Conservation (phyloP, 805 yeast species). For the Metschnikowia hibisci region DNA sequence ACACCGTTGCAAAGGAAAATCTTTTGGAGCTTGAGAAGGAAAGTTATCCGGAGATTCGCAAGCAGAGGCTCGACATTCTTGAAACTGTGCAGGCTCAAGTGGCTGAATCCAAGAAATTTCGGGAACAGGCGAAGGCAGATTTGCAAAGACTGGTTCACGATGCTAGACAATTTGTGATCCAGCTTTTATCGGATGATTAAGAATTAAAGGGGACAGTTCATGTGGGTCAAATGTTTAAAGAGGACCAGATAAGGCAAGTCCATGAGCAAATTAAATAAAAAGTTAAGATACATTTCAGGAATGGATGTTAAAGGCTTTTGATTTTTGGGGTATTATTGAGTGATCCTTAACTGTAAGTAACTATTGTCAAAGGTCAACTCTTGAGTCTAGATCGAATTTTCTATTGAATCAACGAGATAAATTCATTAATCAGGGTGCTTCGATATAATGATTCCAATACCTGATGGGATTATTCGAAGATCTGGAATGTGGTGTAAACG, state of each 20-base stretch:
- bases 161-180: slow-evolving; percentile 13
- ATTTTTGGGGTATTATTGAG: too few species aligned
- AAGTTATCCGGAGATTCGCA: slow-evolving; percentile 29
- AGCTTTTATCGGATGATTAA: slow-evolving; percentile 12
- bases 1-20: slow-evolving; percentile 12
- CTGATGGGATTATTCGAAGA: slow-evolving; percentile 4
- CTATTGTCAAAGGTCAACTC: too few species aligned
- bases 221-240: too few species aligned
- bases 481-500: slow-evolving; percentile 56
- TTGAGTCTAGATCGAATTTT: too few species aligned
- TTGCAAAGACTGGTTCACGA: slow-evolving; percentile 17
- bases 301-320: too few species aligned
- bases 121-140: slow-evolving; percentile 13
- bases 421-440: too few species aligned
- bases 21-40: slow-evolving; percentile 25
- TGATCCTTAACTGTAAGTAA: too few species aligned
- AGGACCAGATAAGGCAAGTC: too few species aligned
- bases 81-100: slow-evolving; percentile 10
- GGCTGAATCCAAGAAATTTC: slow-evolving; percentile 11
- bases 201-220: neutral
- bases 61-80: slow-evolving; percentile 23
- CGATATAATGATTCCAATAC: neutral
- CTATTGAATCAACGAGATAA: too few species aligned
- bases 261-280: too few species aligned
- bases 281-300: too few species aligned